phyloP scores from a whole-genome alignment of 768 basidiomycete genomes.

The Tricholoma furcatifolium region DNA sequence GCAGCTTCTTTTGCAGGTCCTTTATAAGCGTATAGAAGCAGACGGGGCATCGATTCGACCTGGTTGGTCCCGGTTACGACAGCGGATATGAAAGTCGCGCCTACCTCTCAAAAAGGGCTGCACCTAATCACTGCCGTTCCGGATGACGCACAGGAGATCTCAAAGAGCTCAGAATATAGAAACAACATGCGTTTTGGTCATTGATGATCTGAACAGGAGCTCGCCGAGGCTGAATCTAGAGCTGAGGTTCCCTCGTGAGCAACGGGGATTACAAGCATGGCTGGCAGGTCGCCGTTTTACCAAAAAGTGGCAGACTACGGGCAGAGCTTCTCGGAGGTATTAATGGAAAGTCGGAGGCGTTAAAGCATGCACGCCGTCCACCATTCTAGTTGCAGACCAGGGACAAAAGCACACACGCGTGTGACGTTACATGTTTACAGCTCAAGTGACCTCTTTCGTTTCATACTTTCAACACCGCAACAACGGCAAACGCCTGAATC shows the following conservation, averaged over 20 bases:
- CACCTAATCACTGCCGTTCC: conserved; percentile 13
- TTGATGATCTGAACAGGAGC: conserved; percentile 16
- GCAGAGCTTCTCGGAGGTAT: conserved; percentile 12
- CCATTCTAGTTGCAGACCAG: not conserved
- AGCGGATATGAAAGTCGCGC: conserved; percentile 17
- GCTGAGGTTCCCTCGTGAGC: conserved; percentile 11
- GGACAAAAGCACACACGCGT: conserved; percentile 8
- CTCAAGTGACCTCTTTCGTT: conserved; percentile 6
- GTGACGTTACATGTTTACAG: conserved; percentile 14
- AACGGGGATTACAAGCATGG: conserved; percentile 14
- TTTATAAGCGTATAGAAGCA: conserved; percentile 12
- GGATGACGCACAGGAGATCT: conserved; percentile 12
- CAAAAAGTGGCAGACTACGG: conserved; percentile 1
- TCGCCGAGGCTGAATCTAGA: conserved; percentile 12
- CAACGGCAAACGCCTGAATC: conserved; percentile 1
- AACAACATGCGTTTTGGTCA: conserved; percentile 1
- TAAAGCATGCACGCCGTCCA: conserved; percentile 1
- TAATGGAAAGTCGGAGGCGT: conserved; percentile 6
- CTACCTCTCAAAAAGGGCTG: conserved; percentile 8
- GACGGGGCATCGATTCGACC: conserved; percentile 5
- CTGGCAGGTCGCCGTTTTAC: conserved; percentile 14
- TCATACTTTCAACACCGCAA: conserved; percentile 8
- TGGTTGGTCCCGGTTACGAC: conserved; percentile 7
- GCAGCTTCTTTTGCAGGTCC: not conserved
- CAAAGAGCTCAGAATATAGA: conserved; percentile 7